Conservation (phyloP, 164 flowering plant genomes). For the Magnolia officinalis region DNA sequence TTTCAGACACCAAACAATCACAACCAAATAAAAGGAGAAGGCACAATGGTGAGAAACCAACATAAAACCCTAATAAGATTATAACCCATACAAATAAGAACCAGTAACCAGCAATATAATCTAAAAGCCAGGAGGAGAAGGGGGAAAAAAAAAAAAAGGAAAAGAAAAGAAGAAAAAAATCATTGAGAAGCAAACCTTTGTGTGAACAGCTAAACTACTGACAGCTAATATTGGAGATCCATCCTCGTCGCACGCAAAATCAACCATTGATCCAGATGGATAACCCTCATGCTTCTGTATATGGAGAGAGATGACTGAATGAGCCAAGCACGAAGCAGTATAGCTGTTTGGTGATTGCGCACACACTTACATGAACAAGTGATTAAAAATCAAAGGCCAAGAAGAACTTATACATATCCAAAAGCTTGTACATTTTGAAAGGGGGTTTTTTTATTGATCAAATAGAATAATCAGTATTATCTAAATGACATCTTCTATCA, state of each 20-base stretch:
- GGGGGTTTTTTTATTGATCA: neutral
- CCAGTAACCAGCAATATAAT: neutral
- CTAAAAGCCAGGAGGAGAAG: neutral
- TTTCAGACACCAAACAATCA: neutral
- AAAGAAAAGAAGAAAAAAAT: neutral
- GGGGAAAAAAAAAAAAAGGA: neutral
- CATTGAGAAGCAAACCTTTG: slow-evolving; percentile 46
- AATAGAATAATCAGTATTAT: too few species aligned
- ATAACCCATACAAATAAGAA: neutral
- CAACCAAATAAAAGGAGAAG: neutral
- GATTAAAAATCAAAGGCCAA: neutral
- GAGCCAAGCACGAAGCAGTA: neutral
- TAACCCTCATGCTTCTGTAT: slow-evolving; percentile 77
- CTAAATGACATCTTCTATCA: neutral
- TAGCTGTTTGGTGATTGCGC: neutral
- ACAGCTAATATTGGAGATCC: slow-evolving; percentile 88
- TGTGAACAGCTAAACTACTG: slow-evolving; percentile 77
- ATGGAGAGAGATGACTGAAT: slow-evolving; percentile 11
- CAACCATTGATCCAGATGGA: slow-evolving; percentile 96
- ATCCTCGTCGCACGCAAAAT: slow-evolving; percentile 83
- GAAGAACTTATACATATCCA: neutral
- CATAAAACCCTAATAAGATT: too few species aligned
- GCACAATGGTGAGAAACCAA: neutral
- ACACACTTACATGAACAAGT: neutral
- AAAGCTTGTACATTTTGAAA: neutral